Percentiles rank a stretch among this genome's conserved stretches.
These are phyloP conservation scores for Cladophialophora carrionii DNA, from an alignment of 2,329 filamentous ascomycete species.

Conservation along the genomic window DNA sequence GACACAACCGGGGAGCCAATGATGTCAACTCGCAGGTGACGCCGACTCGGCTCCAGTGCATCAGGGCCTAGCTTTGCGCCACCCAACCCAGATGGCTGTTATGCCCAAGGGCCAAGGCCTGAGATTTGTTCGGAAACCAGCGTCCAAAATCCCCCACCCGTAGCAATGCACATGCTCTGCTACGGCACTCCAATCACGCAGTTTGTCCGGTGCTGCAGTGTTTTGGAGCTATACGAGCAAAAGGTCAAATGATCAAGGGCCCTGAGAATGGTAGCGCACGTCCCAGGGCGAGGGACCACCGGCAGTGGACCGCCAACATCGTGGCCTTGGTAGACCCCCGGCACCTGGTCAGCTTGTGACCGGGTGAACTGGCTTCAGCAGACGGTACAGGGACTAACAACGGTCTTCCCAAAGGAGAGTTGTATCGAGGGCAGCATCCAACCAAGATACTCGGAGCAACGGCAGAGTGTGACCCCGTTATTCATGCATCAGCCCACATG, in stretches of 20 bases:
- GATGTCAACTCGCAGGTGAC: constrained; percentile 32
- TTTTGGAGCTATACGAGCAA: constrained; percentile 14
- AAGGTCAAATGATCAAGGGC: constrained; percentile 13
- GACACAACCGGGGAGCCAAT: constrained; percentile 12
- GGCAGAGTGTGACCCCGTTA: background rate
- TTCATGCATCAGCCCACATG: background rate
- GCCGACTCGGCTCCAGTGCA: constrained; percentile 18
- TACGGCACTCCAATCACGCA: constrained; percentile 6
- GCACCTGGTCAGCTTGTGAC: background rate
- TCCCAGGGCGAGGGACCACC: background rate
- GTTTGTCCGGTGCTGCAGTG: constrained; percentile 12
- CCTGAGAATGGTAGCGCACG: background rate
- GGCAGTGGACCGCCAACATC: background rate
- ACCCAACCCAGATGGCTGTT: background rate
- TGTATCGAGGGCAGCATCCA: background rate
- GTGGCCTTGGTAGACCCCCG: background rate
- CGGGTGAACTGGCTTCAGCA: background rate
- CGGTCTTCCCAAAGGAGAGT: background rate
- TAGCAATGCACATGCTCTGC: background rate
- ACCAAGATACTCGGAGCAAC: background rate
- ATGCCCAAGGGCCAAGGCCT: background rate
- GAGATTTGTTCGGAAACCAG: background rate
- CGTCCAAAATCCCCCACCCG: constrained; percentile 10
- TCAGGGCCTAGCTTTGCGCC: constrained; percentile 11
- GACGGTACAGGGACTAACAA: background rate